Evolutionary conservation across 1,284 basidiomycete species (phyloP).

Genomic region (Phenoliferia sp.): DNA sequence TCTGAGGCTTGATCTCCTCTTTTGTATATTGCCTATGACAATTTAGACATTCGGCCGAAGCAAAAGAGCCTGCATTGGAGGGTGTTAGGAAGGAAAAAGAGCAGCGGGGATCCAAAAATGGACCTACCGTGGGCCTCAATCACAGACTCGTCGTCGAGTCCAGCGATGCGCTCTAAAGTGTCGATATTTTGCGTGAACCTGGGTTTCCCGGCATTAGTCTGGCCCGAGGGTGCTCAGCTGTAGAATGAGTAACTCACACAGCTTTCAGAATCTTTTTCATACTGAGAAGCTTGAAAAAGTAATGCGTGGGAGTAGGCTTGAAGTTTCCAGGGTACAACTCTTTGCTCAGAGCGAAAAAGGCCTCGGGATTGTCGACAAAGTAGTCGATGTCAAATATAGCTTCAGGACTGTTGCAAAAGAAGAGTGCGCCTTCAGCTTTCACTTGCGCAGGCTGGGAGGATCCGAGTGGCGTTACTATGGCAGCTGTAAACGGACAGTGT

Average conservation of each 20-base stretch:
- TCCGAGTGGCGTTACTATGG: neutral
- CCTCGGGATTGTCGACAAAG: slow-evolving; percentile 39
- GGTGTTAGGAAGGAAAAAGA: neutral
- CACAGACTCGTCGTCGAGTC: slow-evolving; percentile 66
- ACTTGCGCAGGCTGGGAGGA: neutral
- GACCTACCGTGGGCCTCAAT: slow-evolving; percentile 79
- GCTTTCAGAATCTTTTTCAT: slow-evolving; percentile 58
- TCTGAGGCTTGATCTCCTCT: slow-evolving; percentile 61
- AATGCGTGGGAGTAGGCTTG: slow-evolving; percentile 81
- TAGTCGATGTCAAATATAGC: slow-evolving; percentile 52
- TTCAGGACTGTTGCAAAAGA: slow-evolving; percentile 43
- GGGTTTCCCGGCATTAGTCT: neutral
- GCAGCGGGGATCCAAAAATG: neutral
- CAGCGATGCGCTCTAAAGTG: slow-evolving; percentile 81
- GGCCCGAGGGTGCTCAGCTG: no score
- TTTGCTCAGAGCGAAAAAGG: slow-evolving; percentile 50
- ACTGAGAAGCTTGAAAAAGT: slow-evolving; percentile 75
- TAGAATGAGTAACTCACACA: neutral
- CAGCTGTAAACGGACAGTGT: neutral
- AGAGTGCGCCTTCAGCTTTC: no score
- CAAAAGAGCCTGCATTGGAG: slow-evolving; percentile 33
- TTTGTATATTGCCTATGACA: slow-evolving; percentile 60
- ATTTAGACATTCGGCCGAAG: slow-evolving; percentile 64
- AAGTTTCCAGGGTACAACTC: slow-evolving; percentile 86
- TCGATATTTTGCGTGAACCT: slow-evolving; percentile 53